Base-by-base conservation (phyloP, 2,329 filamentous ascomycete genomes). In the Dothistroma pini region DNA sequence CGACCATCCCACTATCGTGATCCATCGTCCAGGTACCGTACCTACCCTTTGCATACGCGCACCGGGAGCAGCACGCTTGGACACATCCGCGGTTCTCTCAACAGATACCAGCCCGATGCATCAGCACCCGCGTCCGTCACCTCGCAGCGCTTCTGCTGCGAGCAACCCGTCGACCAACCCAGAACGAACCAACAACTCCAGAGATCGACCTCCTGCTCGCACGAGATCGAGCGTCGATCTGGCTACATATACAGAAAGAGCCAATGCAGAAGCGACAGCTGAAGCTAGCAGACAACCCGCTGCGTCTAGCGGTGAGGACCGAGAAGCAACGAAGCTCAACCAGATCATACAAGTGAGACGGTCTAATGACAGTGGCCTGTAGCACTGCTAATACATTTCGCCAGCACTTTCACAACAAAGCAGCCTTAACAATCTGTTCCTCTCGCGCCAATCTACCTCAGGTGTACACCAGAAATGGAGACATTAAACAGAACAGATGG, bases 371-470 rank as follows among this genome's bases (percentile, higher is more conserved):
- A n/a, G 34, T 55, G 41, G 49, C 19, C 32, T 35, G 12, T 9
- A 22, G 19, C 50, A 35, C 19, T 58, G 59, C 63, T 68, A 58
- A 68, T 49, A 2, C 44, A 10, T 41, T 21, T 12, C 38, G 11
- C 21, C 71, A 97, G 92, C 96, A 97, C 74, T 95, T 96, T 76
- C 90, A 93, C 75, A 87, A 86, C 68, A 97, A 97, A 79, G 88
- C 90, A 38, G 91, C 92, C 44, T 84, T 95, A 56, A 84, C 95
- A 54, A 88, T 97, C 58, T 80, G 96, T 38, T 89, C 93, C 66
- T 89, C 93, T 10, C 85, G 93, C 68, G 87, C 93, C 64, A 85
- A 86, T 58, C 82, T 96, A 9, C 78, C 87, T 72, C 76, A 84
- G 74, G 73, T 78, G 35, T 83, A 80, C 71, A 82, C 76, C 31